A percentile compares a stretch with the other conserved stretches of the same genome.
Conservation (phyloP, 208 protist species). For the Strigomonas galati region DNA sequence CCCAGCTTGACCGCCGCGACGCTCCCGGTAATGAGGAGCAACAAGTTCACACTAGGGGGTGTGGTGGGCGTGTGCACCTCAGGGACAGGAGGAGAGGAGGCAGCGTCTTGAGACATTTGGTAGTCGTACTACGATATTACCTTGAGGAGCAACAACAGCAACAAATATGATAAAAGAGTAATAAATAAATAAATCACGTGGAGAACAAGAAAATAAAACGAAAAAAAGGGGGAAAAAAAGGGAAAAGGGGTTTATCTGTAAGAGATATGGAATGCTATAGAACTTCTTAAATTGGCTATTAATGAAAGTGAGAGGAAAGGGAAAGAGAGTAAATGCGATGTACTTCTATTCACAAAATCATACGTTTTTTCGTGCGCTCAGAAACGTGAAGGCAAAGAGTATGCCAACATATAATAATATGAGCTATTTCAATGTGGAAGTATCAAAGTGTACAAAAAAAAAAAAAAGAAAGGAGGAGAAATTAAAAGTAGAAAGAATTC, state of each 20-base stretch:
- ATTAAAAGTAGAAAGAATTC: constrained; percentile 5
- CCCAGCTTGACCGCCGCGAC: constrained; percentile 87
- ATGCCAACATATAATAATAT: too few relatives aligned
- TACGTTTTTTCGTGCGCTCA: neutral
- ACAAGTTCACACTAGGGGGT: constrained; percentile 34
- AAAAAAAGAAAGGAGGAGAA: constrained; percentile 18
- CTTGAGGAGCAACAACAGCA: neutral
- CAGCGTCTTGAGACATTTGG: neutral
- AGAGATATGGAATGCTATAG: too few relatives aligned
- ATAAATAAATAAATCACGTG: constrained; percentile 1
- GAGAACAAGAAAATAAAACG: too few relatives aligned
- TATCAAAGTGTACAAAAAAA: neutral
- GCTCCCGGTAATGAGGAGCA: constrained; percentile 85
- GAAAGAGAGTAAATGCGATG: neutral
- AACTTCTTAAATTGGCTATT: too few relatives aligned
- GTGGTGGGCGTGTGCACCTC: too few relatives aligned
- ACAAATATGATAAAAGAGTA: constrained; percentile 4
- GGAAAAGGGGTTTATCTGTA: too few relatives aligned
- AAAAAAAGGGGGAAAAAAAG: too few relatives aligned
- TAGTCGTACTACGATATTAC: neutral
- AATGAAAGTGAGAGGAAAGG: neutral
- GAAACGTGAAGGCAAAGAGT: too few relatives aligned
- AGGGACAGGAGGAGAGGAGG: too few relatives aligned
- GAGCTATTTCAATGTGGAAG: too few relatives aligned
- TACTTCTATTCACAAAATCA: neutral